Conservation (phyloP, 2,329 filamentous ascomycete genomes). For the Phyllosticta paracitricarpa region DNA sequence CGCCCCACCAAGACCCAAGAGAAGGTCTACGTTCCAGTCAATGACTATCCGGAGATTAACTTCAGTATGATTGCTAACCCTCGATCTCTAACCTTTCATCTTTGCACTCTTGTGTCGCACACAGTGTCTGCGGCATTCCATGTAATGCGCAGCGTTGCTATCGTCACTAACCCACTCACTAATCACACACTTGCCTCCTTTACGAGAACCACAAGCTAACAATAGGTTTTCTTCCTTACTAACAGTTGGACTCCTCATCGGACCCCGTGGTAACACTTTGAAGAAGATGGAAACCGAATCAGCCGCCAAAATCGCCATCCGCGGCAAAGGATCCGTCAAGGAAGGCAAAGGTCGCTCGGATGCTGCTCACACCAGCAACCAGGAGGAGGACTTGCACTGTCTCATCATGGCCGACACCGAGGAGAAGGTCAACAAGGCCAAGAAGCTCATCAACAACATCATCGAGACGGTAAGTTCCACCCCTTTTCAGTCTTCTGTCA, state of each 20-base stretch:
- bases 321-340: slow-evolving; percentile 98
- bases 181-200: slow-evolving; percentile 7
- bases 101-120: slow-evolving; percentile 27
- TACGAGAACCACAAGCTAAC: slow-evolving; percentile 58
- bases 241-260: slow-evolving; percentile 99
- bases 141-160: slow-evolving; percentile 27
- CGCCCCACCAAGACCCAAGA: slow-evolving; percentile 99
- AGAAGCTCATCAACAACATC: slow-evolving; percentile 95
- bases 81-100: slow-evolving; percentile 39
- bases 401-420: slow-evolving; percentile 99
- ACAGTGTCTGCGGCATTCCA: slow-evolving; percentile 19
- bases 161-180: slow-evolving; percentile 30
- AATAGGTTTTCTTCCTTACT: slow-evolving; percentile 65
- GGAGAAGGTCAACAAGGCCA: slow-evolving; percentile 98
- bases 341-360: slow-evolving; percentile 99
- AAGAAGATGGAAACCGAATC: slow-evolving; percentile 99
- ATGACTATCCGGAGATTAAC: slow-evolving; percentile 99
- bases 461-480: slow-evolving; percentile 81
- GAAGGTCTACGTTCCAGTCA: slow-evolving; percentile 99
- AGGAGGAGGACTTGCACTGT: slow-evolving; percentile 98
- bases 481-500: neutral
- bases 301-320: slow-evolving; percentile 95
- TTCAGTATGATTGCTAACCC: slow-evolving; percentile 99
- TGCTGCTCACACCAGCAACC: slow-evolving; percentile 97
- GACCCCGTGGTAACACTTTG: slow-evolving; percentile 97